Percentiles rank a stretch among this genome's conserved stretches.
Evolutionary conservation across 1,284 basidiomycete species (phyloP).

Genomic region (Trametes hirsuta): DNA sequence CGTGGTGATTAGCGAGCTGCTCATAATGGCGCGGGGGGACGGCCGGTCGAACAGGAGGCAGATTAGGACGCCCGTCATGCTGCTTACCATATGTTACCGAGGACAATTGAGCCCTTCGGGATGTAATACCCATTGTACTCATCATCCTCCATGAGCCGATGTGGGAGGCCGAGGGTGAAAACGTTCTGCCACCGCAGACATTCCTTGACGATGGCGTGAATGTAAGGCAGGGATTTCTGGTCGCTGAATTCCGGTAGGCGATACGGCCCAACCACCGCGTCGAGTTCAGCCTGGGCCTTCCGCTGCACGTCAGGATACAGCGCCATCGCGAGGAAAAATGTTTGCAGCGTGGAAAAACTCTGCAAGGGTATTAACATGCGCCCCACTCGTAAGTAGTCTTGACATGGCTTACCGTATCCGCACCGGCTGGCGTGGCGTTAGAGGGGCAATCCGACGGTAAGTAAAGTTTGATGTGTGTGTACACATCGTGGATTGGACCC

Average conservation of each 20-base stretch:
- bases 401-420: slow-evolving; percentile 23
- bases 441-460: not conserved
- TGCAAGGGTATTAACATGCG: not conserved
- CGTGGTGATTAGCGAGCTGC: not conserved
- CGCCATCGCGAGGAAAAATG: slow-evolving; percentile 41
- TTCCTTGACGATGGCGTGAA: slow-evolving; percentile 43
- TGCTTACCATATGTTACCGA: slow-evolving; percentile 27
- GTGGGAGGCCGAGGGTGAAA: slow-evolving; percentile 29
- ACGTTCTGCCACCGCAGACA: slow-evolving; percentile 40
- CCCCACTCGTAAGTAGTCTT: no score
- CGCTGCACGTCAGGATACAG: slow-evolving; percentile 40
- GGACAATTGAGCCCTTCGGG: slow-evolving; percentile 28
- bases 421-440: slow-evolving; percentile 17
- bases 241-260: slow-evolving; percentile 43
- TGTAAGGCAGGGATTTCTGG: slow-evolving; percentile 37
- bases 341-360: slow-evolving; percentile 23
- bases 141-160: slow-evolving; percentile 26
- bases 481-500: not conserved
- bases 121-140: slow-evolving; percentile 27
- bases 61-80: no score
- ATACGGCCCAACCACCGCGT: slow-evolving; percentile 36
- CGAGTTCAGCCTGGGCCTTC: slow-evolving; percentile 42
- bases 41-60: not conserved
- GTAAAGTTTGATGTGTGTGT: not conserved
- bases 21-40: not conserved